phyloP scores from a whole-genome alignment of 352 stramenopile species.

The Phytophthora ramorum region DNA sequence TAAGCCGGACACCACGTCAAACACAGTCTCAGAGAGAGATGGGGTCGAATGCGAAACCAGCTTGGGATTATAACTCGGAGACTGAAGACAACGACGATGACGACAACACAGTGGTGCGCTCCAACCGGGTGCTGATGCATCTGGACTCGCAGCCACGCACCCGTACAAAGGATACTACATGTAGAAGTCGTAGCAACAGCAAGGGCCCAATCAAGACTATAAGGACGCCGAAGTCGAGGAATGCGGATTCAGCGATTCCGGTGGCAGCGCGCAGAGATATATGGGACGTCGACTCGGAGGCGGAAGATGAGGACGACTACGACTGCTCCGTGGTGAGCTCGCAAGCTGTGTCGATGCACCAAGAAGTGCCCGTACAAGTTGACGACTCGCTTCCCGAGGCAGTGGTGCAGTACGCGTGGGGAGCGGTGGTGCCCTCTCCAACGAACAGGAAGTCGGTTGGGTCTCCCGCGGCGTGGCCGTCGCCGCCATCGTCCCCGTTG shows the following conservation, averaged over 20 bases:
- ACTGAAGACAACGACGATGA: slow-evolving; percentile 22
- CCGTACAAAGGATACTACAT: slow-evolving; percentile 2
- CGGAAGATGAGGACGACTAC: slow-evolving; percentile 23
- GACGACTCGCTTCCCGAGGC: slow-evolving; percentile 33
- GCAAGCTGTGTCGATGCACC: slow-evolving; percentile 8
- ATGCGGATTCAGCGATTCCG: slow-evolving; percentile 3
- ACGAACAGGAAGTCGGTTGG: slow-evolving; percentile 8
- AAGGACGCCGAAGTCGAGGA: slow-evolving; percentile 2
- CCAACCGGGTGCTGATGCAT: slow-evolving; percentile 11
- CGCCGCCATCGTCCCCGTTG: slow-evolving; percentile 30
- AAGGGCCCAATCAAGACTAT: background rate
- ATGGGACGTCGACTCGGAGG: slow-evolving; percentile 34
- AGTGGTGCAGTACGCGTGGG: slow-evolving; percentile 45
- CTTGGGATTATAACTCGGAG: slow-evolving; percentile 34
- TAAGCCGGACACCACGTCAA: slow-evolving; percentile 10
- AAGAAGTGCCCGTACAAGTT: slow-evolving; percentile 12
- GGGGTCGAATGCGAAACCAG: slow-evolving; percentile 14
- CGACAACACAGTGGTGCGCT: slow-evolving; percentile 10
- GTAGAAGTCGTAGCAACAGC: slow-evolving; percentile 16
- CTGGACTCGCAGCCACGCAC: slow-evolving; percentile 10
- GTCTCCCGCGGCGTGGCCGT: slow-evolving; percentile 22
- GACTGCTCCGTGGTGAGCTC: slow-evolving; percentile 22
- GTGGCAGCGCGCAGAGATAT: slow-evolving; percentile 16
- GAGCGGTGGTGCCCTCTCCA: slow-evolving; percentile 32
- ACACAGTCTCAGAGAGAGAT: slow-evolving; percentile 21